Conservation (phyloP, 441 rosid genomes). For the Populus tomentosa region DNA sequence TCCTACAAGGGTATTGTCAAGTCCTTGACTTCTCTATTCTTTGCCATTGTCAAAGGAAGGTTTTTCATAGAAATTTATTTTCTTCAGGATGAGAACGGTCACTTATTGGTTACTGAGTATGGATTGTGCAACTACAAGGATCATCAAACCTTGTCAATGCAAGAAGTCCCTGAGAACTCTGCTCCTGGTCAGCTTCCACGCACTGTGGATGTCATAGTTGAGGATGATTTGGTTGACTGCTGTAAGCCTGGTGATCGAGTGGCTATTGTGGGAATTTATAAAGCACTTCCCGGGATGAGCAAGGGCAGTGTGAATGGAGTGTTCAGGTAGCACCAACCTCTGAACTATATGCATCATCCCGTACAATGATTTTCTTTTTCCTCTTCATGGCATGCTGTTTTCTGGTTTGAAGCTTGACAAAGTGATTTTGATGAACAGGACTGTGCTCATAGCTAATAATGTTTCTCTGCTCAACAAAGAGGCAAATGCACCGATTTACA, state of each 20-base stretch:
- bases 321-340: slow-evolving; percentile 53
- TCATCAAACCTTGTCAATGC: slow-evolving; percentile 95
- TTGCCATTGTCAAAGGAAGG: slow-evolving; percentile 4
- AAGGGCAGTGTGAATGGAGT: slow-evolving; percentile 98
- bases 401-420: slow-evolving; percentile 18
- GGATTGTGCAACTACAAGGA: slow-evolving; percentile 93
- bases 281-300: slow-evolving; percentile 92
- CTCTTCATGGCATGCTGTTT: slow-evolving; percentile 2
- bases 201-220: slow-evolving; percentile 87
- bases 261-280: slow-evolving; percentile 82
- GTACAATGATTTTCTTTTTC: neutral
- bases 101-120: slow-evolving; percentile 90
- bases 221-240: slow-evolving; percentile 94
- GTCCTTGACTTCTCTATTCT: neutral
- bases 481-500: slow-evolving; percentile 92
- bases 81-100: slow-evolving; percentile 81
- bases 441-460: slow-evolving; percentile 86
- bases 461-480: slow-evolving; percentile 90
- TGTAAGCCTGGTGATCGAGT: slow-evolving; percentile 99
- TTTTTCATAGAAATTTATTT: slow-evolving; percentile 7
- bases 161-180: slow-evolving; percentile 98
- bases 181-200: slow-evolving; percentile 99
- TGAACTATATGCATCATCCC: neutral
- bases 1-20: slow-evolving; percentile 83
- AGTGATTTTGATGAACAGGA: slow-evolving; percentile 44